phyloP scores from a whole-genome alignment of 2,329 filamentous ascomycete species.

The Didymella sp. region DNA sequence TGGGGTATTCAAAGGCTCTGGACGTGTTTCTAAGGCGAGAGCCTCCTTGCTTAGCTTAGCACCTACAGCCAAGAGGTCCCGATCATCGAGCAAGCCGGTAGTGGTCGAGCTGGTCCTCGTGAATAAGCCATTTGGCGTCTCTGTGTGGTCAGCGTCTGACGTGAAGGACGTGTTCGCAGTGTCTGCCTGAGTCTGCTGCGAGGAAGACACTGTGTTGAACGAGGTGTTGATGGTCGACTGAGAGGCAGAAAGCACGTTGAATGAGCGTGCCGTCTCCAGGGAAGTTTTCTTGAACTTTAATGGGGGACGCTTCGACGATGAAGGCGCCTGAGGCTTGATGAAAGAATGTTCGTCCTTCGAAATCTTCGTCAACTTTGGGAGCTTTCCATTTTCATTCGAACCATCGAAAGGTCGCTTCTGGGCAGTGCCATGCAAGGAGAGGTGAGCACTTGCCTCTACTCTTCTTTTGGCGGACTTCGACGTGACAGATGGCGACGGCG shows the following conservation, averaged over 20 bases:
- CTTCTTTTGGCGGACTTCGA: slow-evolving; percentile 30
- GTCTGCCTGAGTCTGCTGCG: slow-evolving; percentile 30
- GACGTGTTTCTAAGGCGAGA: slow-evolving; percentile 3
- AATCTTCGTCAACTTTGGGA: slow-evolving; percentile 39
- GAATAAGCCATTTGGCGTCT: not conserved
- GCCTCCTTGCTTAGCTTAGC: slow-evolving; percentile 15
- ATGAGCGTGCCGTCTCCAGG: slow-evolving; percentile 30
- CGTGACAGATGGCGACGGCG: slow-evolving; percentile 18
- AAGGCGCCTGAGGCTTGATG: slow-evolving; percentile 3
- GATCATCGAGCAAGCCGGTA: slow-evolving; percentile 28
- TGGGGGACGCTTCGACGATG: not conserved
- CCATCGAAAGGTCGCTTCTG: slow-evolving; percentile 36
- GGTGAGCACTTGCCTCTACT: slow-evolving; percentile 36
- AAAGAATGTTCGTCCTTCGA: slow-evolving; percentile 35
- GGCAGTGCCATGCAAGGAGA: slow-evolving; percentile 21
- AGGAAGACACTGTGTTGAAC: slow-evolving; percentile 33
- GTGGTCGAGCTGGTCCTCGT: slow-evolving; percentile 32
- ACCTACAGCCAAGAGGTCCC: slow-evolving; percentile 17
- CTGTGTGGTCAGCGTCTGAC: slow-evolving; percentile 19
- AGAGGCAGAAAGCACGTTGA: slow-evolving; percentile 17
- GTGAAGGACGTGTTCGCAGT: slow-evolving; percentile 39
- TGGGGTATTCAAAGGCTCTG: slow-evolving; percentile 9
- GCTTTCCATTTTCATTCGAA: slow-evolving; percentile 26
- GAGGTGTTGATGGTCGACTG: slow-evolving; percentile 33
- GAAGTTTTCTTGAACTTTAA: slow-evolving; percentile 35